Percentiles rank a stretch among this genome's conserved stretches.
phyloP scores from a whole-genome alignment of 768 basidiomycete species.

The Xerocomus potaroensis region DNA sequence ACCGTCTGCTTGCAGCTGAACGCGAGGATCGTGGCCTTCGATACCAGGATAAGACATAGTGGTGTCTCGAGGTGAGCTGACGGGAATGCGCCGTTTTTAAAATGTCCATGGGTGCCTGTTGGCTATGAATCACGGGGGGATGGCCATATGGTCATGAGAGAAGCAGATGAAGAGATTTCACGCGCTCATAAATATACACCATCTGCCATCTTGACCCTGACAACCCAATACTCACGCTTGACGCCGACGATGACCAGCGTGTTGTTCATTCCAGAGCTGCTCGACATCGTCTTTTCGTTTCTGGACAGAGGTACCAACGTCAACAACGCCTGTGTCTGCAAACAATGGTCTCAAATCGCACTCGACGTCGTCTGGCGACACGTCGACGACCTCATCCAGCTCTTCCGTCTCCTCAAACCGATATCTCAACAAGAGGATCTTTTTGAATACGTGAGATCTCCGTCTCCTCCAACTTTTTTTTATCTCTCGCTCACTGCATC shows the following conservation, averaged over 20 bases:
- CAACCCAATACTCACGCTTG: too few species aligned
- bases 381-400: constrained; percentile 39
- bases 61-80: too few species aligned
- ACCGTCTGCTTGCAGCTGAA: constrained; percentile 4
- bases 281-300: constrained; percentile 52
- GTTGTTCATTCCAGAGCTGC: constrained; percentile 53
- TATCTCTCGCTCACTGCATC: neutral
- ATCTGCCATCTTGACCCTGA: too few species aligned
- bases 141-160: too few species aligned
- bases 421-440: constrained; percentile 23
- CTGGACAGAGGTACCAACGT: constrained; percentile 40
- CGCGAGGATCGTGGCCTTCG: constrained; percentile 17
- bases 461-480: neutral
- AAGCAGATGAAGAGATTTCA: too few species aligned
- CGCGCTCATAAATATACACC: too few species aligned
- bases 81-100: too few species aligned
- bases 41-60: constrained; percentile 19
- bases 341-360: constrained; percentile 53
- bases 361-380: constrained; percentile 57
- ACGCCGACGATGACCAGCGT: constrained; percentile 26
- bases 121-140: too few species aligned
- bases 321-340: constrained; percentile 51
- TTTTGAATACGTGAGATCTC: constrained; percentile 21
- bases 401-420: constrained; percentile 50
- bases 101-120: too few species aligned